Percentiles rank a stretch among this genome's conserved stretches.
These are phyloP conservation scores for Aspergillus fijiensis DNA, from an alignment of 2,329 filamentous ascomycete species.

Conservation along the genomic window DNA sequence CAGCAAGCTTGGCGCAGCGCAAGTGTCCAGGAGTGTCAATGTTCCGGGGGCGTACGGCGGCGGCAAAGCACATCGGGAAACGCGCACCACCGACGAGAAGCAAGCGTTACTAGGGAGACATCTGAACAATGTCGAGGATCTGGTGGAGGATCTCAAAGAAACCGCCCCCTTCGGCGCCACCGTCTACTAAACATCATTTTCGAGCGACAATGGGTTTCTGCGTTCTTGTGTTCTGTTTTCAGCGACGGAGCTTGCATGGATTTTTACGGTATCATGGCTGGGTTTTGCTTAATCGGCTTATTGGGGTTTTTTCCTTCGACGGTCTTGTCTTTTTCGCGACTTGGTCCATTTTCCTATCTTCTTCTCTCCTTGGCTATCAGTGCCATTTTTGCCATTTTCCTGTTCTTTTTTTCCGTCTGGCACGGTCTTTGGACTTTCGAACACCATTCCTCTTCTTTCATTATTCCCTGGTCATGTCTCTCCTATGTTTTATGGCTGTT, in stretches of 20 bases:
- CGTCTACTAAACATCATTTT: conserved; percentile 32
- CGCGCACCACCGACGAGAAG: conserved; percentile 76
- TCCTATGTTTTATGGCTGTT: conserved; percentile 13
- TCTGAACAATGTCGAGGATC: conserved; percentile 77
- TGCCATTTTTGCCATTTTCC: neutral
- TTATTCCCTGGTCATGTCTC: conserved; percentile 6
- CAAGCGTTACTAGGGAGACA: conserved; percentile 74
- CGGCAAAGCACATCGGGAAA: conserved; percentile 40
- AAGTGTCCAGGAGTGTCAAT: conserved; percentile 49
- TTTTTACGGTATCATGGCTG: conserved; percentile 20
- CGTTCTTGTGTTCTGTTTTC: conserved; percentile 14
- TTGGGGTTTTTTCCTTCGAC: conserved; percentile 9
- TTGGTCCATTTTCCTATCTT: conserved; percentile 12
- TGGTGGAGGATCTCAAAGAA: conserved; percentile 80
- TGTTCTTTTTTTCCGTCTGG: conserved; percentile 16
- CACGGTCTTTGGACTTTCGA: conserved; percentile 13
- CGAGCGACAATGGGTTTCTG: conserved; percentile 14
- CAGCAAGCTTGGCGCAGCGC: conserved; percentile 63
- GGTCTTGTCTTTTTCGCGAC: conserved; percentile 8
- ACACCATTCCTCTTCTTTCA: conserved; percentile 9
- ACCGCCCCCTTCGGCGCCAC: conserved; percentile 69
- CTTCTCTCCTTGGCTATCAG: conserved; percentile 15
- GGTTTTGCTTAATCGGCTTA: conserved; percentile 13
- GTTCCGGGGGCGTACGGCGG: conserved; percentile 26
- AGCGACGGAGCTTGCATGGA: conserved; percentile 23